Percentiles rank a stretch among this genome's conserved stretches.
phyloP scores from a whole-genome alignment of 164 flowering plant species.

The Aristolochia fimbriata region DNA sequence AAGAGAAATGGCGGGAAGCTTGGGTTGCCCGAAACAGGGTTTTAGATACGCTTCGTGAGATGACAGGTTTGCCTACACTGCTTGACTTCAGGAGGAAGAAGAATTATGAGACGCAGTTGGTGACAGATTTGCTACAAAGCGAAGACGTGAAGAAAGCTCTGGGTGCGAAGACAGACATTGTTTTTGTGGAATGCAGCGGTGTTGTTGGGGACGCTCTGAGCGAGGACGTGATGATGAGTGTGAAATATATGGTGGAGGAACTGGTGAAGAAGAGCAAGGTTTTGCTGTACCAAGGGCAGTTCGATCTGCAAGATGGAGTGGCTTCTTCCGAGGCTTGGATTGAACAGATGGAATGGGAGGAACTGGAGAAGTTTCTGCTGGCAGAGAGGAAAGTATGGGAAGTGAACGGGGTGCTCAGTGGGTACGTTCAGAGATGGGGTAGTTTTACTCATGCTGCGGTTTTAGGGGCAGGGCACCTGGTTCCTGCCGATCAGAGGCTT shows the following conservation, averaged over 20 bases:
- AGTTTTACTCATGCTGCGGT: conserved; percentile 57
- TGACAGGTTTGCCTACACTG: conserved; percentile 21
- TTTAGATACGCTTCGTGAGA: conserved; percentile 7
- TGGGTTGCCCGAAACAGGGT: conserved; percentile 10
- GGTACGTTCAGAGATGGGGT: conserved; percentile 74
- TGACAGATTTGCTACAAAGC: conserved; percentile 20
- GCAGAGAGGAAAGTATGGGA: conserved; percentile 65
- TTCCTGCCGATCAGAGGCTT: conserved; percentile 62
- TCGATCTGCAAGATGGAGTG: conserved; percentile 63
- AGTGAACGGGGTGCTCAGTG: conserved; percentile 50
- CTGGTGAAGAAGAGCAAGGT: conserved; percentile 30
- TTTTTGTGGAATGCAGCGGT: conserved; percentile 47
- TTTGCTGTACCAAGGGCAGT: conserved; percentile 35
- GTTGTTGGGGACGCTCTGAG: conserved; percentile 36
- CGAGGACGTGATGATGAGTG: conserved; percentile 82
- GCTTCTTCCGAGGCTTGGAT: conserved; percentile 69
- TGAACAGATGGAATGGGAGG: conserved; percentile 58
- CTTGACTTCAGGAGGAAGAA: conserved; percentile 17
- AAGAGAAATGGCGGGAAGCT: conserved; percentile 18
- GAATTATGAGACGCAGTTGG: conserved; percentile 33
- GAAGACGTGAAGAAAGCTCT: conserved; percentile 39
- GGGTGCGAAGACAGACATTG: conserved; percentile 29
- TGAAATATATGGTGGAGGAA: conserved; percentile 45
- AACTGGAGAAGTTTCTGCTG: conserved; percentile 25
- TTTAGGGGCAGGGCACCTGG: conserved; percentile 70